Evolutionary conservation across 139 green algal genomes (phyloP).

Genomic region (Picochlorum sp.): DNA sequence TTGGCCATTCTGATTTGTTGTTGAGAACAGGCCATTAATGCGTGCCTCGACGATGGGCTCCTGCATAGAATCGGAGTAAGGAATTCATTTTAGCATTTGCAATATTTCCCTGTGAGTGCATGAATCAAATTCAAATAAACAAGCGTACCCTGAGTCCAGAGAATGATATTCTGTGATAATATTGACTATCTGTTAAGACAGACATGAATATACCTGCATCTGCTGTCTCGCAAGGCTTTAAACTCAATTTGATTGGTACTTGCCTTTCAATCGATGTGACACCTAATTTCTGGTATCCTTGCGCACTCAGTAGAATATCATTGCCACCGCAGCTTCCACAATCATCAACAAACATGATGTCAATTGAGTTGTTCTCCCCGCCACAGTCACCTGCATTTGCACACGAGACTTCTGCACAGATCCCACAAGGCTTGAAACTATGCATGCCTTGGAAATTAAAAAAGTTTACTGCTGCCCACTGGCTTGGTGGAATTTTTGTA

Average conservation of each 20-base stretch:
- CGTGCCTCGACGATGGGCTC: neutral
- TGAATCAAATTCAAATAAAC: no score
- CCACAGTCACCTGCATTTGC: neutral
- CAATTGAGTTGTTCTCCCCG: neutral
- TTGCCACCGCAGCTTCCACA: conserved; percentile 1
- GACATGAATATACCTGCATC: neutral
- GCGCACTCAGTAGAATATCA: neutral
- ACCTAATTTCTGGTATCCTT: neutral
- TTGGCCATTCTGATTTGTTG: neutral
- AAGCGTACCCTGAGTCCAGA: no score
- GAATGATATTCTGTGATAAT: neutral
- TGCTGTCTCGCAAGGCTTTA: neutral
- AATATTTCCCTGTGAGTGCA: no score
- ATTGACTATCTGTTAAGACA: neutral
- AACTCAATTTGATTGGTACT: neutral
- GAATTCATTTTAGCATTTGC: no score
- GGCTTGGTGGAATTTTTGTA: neutral
- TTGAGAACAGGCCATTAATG: neutral
- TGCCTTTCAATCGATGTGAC: neutral
- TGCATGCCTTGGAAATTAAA: neutral
- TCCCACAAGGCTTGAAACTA: neutral
- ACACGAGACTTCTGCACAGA: neutral
- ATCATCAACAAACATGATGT: neutral
- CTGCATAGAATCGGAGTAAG: neutral
- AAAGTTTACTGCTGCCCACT: neutral